Conservation (phyloP, 2,329 filamentous ascomycete species). For the Fusarium sambucinum region DNA sequence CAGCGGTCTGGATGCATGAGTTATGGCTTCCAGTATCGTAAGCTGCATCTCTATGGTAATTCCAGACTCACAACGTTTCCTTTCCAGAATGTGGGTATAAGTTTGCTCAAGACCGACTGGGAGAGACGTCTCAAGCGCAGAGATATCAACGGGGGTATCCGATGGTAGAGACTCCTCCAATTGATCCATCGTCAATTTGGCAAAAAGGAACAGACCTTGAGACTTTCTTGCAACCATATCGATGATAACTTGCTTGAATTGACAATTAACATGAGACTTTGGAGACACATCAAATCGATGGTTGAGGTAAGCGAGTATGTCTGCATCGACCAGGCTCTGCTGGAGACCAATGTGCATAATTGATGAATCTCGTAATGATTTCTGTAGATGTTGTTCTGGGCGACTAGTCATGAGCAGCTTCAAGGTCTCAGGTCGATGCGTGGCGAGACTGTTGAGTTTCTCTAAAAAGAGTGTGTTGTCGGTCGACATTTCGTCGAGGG, state of each 20-base stretch:
- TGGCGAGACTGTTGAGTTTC: conserved; percentile 38
- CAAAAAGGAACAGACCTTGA: too few species aligned
- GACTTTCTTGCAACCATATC: conserved; percentile 34
- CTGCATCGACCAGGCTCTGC: conserved; percentile 37
- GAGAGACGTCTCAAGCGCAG: conserved; percentile 26
- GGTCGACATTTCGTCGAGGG: conserved; percentile 43
- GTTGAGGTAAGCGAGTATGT: conserved; percentile 35
- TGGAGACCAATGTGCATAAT: conserved; percentile 43
- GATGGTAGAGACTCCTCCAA: too few species aligned
- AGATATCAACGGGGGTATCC: too few species aligned
- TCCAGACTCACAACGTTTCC: conserved; percentile 51
- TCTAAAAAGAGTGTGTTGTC: conserved; percentile 36
- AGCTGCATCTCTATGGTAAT: conserved; percentile 51
- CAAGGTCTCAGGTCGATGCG: conserved; percentile 30
- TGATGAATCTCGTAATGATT: conserved; percentile 33
- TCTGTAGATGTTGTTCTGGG: conserved; percentile 39
- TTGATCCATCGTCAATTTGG: too few species aligned
- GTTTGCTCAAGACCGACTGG: conserved; percentile 41
- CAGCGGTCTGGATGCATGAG: conserved; percentile 55
- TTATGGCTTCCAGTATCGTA: conserved; percentile 55
- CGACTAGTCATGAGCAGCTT: conserved; percentile 44
- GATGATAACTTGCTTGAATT: conserved; percentile 29
- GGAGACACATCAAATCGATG: conserved; percentile 30
- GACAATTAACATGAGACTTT: background rate
- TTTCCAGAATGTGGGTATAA: conserved; percentile 53